Conservation (phyloP, 768 basidiomycete genomes). For the Pleurotus cornucopiae region DNA sequence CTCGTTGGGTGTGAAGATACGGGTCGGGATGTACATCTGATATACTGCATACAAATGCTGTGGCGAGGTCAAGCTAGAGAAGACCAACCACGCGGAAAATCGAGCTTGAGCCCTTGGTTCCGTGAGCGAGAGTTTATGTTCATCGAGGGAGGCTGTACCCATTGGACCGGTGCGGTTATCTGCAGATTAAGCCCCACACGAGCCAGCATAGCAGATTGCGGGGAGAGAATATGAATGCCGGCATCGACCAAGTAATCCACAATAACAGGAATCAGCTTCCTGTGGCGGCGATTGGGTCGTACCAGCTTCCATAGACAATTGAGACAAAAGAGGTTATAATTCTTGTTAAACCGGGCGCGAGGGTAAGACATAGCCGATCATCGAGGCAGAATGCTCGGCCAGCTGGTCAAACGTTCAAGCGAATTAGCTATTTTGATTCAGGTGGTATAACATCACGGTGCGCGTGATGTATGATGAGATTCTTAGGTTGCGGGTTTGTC, state of each 20-base stretch:
- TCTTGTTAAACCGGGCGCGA: too few relatives aligned
- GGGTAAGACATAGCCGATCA: not conserved
- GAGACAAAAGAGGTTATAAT: not conserved
- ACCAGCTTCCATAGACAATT: not conserved
- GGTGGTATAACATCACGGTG: too few relatives aligned
- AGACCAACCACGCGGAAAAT: too few relatives aligned
- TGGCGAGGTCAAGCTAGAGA: too few relatives aligned
- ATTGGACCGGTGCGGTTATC: not conserved
- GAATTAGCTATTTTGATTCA: too few relatives aligned
- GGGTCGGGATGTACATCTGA: too few relatives aligned
- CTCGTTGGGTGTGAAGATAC: too few relatives aligned
- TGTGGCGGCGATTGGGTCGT: constrained; percentile 2
- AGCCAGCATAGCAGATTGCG: constrained; percentile 1
- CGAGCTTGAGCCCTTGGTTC: too few relatives aligned
- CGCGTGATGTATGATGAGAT: too few relatives aligned
- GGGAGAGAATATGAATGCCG: constrained; percentile 7
- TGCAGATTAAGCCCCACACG: not conserved
- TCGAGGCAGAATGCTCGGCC: not conserved
- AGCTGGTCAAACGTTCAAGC: not conserved
- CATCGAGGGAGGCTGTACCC: constrained; percentile 2
- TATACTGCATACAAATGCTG: too few relatives aligned
- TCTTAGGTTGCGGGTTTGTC: not conserved
- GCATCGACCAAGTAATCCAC: not conserved
- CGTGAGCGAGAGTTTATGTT: not conserved
- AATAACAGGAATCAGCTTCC: not conserved